Conservation (phyloP, 805 yeast species). For the Sugiyamaella qingdaonensis region DNA sequence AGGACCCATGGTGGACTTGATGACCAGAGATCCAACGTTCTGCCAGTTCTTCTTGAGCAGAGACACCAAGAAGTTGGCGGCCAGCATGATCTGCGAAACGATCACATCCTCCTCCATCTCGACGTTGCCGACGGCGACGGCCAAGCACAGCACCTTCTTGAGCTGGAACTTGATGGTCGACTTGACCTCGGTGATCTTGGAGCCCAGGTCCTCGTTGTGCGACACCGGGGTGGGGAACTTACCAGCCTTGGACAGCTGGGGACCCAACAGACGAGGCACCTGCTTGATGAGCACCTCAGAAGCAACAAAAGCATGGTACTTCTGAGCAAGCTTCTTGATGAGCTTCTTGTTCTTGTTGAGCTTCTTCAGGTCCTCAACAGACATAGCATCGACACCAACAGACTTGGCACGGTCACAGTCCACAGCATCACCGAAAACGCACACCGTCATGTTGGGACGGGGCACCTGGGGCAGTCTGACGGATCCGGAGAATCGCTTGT, state of each 20-base stretch:
- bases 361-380: constrained; percentile 99
- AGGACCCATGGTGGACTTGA: constrained; percentile 99
- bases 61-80: constrained; percentile 98
- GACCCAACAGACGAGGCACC: constrained; percentile 99
- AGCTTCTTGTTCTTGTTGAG: constrained; percentile 99
- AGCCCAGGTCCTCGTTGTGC: constrained; percentile 96
- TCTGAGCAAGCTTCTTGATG: constrained; percentile 99
- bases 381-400: constrained; percentile 98
- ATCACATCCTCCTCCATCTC: constrained; percentile 97
- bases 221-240: constrained; percentile 99
- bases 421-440: constrained; percentile 99
- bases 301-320: constrained; percentile 99
- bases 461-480: constrained; percentile 97
- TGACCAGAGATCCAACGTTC: constrained; percentile 98
- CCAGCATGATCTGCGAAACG: constrained; percentile 97
- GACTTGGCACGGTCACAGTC: constrained; percentile 99
- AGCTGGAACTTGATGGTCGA: constrained; percentile 99
- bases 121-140: constrained; percentile 99
- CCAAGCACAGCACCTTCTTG: constrained; percentile 99
- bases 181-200: constrained; percentile 94
- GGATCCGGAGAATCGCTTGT: constrained; percentile 99
- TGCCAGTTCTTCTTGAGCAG: constrained; percentile 99
- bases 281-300: constrained; percentile 99
- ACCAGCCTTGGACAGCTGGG: constrained; percentile 99
- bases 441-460: constrained; percentile 99